These are phyloP conservation scores for Rhododendron williamsianum DNA, from an alignment of 148 eudicot species.

Conservation along the genomic window DNA sequence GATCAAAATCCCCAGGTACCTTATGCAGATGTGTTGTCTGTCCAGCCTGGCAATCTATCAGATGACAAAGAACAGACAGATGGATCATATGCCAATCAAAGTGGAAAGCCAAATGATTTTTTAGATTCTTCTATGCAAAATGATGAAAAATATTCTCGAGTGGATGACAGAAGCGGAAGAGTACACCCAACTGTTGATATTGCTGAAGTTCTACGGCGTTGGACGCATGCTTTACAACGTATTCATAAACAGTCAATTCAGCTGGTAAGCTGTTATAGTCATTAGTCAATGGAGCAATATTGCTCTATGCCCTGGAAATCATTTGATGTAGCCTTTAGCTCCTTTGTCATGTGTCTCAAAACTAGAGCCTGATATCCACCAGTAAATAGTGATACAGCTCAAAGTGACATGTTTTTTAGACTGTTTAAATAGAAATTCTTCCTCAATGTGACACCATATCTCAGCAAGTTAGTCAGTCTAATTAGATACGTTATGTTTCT, in stretches of 20 bases:
- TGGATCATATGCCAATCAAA: conserved; percentile 41
- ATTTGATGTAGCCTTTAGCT: not conserved
- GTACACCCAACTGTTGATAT: conserved; percentile 86
- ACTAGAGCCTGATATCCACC: not conserved
- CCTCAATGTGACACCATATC: not conserved
- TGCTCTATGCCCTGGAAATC: not conserved
- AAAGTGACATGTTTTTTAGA: not conserved
- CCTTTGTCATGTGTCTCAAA: not conserved
- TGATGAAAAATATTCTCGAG: conserved; percentile 49
- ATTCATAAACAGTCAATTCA: conserved; percentile 96
- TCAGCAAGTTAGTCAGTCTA: not conserved
- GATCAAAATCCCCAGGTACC: conserved; percentile 72
- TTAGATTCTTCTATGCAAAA: conserved; percentile 40
- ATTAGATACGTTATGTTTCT: not conserved
- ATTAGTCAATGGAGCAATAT: not conserved
- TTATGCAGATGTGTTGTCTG: conserved; percentile 21
- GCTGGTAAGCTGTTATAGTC: conserved; percentile 42
- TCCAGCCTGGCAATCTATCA: conserved; percentile 40
- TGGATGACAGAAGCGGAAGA: conserved; percentile 74
- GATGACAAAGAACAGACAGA: conserved; percentile 53
- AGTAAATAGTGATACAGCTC: not conserved
- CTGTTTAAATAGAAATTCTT: not conserved
- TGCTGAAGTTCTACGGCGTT: conserved; percentile 90
- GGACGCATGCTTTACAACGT: conserved; percentile 98
- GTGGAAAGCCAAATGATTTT: conserved; percentile 35